Evolutionary conservation across 1,284 basidiomycete genomes (phyloP).

Genomic region (Puccinia novopanici): DNA sequence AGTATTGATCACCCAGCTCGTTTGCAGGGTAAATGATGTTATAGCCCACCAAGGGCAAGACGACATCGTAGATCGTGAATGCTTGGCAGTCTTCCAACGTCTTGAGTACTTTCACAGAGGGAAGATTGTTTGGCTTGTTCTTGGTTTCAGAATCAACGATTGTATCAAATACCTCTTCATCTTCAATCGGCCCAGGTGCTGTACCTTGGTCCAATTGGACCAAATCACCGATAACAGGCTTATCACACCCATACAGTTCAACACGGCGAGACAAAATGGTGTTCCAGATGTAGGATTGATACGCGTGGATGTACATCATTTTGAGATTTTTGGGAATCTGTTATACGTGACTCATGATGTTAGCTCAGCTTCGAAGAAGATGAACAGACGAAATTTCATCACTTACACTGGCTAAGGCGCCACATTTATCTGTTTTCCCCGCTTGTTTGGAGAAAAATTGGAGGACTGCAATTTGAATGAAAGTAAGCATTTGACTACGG

Average conservation of each 20-base stretch:
- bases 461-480: slow-evolving; percentile 23
- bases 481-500: not conserved
- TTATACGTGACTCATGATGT: slow-evolving; percentile 26
- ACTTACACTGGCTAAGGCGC: slow-evolving; percentile 65
- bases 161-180: slow-evolving; percentile 57
- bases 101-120: slow-evolving; percentile 60
- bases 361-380: not conserved
- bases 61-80: slow-evolving; percentile 86
- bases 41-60: slow-evolving; percentile 91
- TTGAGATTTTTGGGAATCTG: slow-evolving; percentile 93
- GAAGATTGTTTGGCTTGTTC: not conserved
- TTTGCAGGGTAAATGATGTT: slow-evolving; percentile 87
- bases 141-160: slow-evolving; percentile 35
- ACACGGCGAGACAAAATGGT: slow-evolving; percentile 89
- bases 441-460: slow-evolving; percentile 43
- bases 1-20: slow-evolving; percentile 68
- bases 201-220: slow-evolving; percentile 63
- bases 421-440: slow-evolving; percentile 35
- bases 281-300: slow-evolving; percentile 99
- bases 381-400: not conserved
- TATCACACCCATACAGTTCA: slow-evolving; percentile 72
- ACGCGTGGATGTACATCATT: slow-evolving; percentile 97
- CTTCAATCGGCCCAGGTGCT: slow-evolving; percentile 56
- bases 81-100: slow-evolving; percentile 69
- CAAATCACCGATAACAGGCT: slow-evolving; percentile 81